These are phyloP conservation scores for Botryotinia convoluta DNA, from an alignment of 2,329 filamentous ascomycete species.

Conservation along the genomic window DNA sequence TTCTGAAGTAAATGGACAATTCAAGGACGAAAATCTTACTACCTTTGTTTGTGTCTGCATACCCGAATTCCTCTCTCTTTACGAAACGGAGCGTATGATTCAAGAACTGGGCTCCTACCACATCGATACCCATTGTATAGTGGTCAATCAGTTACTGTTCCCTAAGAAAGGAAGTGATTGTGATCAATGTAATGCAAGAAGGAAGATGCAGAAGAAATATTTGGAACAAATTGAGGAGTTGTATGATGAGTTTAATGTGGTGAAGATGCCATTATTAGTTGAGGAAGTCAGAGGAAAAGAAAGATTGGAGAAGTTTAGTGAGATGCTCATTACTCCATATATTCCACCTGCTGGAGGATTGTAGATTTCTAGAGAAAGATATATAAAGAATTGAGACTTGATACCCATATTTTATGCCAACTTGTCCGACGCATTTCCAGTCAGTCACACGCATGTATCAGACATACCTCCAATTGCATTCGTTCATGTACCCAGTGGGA, in stretches of 20 bases:
- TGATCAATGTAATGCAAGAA: slow-evolving; percentile 89
- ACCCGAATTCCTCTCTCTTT: slow-evolving; percentile 91
- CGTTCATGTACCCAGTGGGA: too few relatives aligned
- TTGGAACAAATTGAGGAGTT: slow-evolving; percentile 97
- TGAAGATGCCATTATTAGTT: slow-evolving; percentile 94
- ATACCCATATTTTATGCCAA: slow-evolving; percentile 10
- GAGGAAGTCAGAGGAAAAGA: slow-evolving; percentile 97
- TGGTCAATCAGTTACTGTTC: slow-evolving; percentile 97
- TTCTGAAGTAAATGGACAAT: slow-evolving; percentile 92
- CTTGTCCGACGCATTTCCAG: neutral
- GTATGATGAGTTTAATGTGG: slow-evolving; percentile 98
- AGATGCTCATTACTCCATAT: slow-evolving; percentile 77
- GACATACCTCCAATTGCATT: neutral
- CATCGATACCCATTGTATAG: slow-evolving; percentile 96
- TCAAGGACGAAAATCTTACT: slow-evolving; percentile 93
- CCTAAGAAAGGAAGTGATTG: slow-evolving; percentile 81
- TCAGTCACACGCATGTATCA: neutral
- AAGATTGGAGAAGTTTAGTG: slow-evolving; percentile 83
- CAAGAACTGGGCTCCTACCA: slow-evolving; percentile 90
- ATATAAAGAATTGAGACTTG: slow-evolving; percentile 12
- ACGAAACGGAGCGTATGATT: slow-evolving; percentile 99
- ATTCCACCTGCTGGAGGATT: slow-evolving; percentile 55
- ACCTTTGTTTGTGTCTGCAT: slow-evolving; percentile 99
- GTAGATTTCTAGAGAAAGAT: slow-evolving; percentile 26
- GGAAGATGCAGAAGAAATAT: slow-evolving; percentile 99